A percentile compares a stretch with the other conserved stretches of the same genome.
Evolutionary conservation across 768 basidiomycete genomes (phyloP).

Genomic region (Tulasnella sp.): DNA sequence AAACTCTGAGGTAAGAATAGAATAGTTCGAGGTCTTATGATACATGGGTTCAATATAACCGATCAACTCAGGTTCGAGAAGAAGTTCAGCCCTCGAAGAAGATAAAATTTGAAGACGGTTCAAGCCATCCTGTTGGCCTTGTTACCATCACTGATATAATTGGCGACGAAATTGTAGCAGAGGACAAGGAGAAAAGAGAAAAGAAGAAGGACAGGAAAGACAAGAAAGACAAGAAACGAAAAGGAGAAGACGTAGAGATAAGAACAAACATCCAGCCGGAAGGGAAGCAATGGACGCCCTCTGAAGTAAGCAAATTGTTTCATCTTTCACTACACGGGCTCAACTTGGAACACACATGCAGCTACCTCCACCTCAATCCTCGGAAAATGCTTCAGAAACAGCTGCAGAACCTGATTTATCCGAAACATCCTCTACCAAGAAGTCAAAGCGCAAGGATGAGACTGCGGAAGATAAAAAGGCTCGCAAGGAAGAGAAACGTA

Average conservation of each 20-base stretch:
- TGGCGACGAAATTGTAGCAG: neutral
- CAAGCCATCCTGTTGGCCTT: neutral
- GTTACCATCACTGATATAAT: neutral
- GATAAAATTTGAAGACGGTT: neutral
- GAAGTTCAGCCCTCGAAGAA: neutral
- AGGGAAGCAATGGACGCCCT: too few relatives aligned
- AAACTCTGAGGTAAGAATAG: neutral
- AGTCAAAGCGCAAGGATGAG: neutral
- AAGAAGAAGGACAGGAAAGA: conserved; percentile 13
- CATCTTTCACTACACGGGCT: too few relatives aligned
- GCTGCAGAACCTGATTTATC: too few relatives aligned
- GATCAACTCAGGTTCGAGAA: neutral
- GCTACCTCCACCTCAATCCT: too few relatives aligned
- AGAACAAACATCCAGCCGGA: too few relatives aligned
- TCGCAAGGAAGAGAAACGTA: too few relatives aligned
- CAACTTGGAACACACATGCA: too few relatives aligned
- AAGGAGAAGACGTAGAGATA: too few relatives aligned
- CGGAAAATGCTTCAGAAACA: too few relatives aligned
- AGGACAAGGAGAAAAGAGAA: conserved; percentile 1
- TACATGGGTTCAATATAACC: neutral
- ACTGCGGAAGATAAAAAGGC: neutral
- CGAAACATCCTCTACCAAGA: too few relatives aligned
- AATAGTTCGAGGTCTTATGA: neutral
- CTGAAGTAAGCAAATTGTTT: too few relatives aligned
- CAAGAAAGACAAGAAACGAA: conserved; percentile 13